phyloP scores from a whole-genome alignment of 306 rosid species.

The Begonia peltatifolia region DNA sequence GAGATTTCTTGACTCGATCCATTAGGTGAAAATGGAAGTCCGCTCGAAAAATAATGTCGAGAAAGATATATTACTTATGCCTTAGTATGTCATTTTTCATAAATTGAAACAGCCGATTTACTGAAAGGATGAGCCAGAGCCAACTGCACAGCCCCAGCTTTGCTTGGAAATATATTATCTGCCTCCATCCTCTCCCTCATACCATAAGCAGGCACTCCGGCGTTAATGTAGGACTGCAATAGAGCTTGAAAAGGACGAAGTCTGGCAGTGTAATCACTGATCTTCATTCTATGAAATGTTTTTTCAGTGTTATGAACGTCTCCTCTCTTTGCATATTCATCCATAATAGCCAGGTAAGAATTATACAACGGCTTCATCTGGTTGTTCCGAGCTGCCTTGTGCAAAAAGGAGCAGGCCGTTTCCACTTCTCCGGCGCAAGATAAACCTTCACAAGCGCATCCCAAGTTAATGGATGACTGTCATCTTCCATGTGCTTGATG shows the following conservation, averaged over 20 bases:
- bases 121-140: conserved; percentile 45
- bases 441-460: conserved; percentile 60
- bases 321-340: conserved; percentile 53
- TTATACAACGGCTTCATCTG: conserved; percentile 32
- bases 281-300: conserved; percentile 43
- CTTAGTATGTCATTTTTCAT: no score
- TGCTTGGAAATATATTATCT: conserved; percentile 43
- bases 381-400: conserved; percentile 35
- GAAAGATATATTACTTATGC: no score
- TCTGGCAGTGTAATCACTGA: conserved; percentile 30
- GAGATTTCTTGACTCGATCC: no score
- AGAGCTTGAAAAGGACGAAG: conserved; percentile 36
- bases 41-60: no score
- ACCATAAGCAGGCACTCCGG: conserved; percentile 62
- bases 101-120: conserved; percentile 27
- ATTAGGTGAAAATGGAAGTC: no score
- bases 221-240: conserved; percentile 54
- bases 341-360: conserved; percentile 37
- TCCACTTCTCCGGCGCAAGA: conserved; percentile 63
- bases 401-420: conserved; percentile 62
- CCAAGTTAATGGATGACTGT: conserved; percentile 49
- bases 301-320: conserved; percentile 77
- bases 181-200: conserved; percentile 69
- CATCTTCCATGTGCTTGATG: conserved; percentile 45
- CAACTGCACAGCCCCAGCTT: conserved; percentile 17